phyloP scores from a whole-genome alignment of 2,329 filamentous ascomycete species.

The Periconia sp. region DNA sequence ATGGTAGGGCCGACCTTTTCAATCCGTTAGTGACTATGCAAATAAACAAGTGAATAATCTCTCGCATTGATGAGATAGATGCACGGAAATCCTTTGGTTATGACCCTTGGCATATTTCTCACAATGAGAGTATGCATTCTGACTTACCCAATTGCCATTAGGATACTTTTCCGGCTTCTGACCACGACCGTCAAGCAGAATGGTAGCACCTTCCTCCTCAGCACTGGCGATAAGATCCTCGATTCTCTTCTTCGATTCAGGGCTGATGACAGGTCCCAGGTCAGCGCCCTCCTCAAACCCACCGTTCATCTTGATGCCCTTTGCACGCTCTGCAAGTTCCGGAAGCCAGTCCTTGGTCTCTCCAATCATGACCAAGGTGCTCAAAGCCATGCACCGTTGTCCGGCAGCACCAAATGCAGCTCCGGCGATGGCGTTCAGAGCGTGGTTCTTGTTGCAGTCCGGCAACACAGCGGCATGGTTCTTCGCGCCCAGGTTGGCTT shows the following conservation, averaged over 20 bases:
- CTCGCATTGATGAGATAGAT: no score
- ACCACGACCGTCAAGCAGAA: constrained; percentile 78
- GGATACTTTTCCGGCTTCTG: constrained; percentile 77
- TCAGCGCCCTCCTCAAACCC: constrained; percentile 81
- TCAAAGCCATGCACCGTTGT: constrained; percentile 85
- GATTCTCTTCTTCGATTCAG: constrained; percentile 76
- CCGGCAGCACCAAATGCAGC: constrained; percentile 84
- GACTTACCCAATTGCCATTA: constrained; percentile 73
- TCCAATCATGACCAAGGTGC: constrained; percentile 79
- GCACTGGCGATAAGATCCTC: constrained; percentile 74
- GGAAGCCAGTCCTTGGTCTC: constrained; percentile 82
- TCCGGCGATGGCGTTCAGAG: constrained; percentile 79
- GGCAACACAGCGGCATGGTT: constrained; percentile 84
- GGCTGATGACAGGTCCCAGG: constrained; percentile 79
- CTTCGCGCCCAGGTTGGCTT: constrained; percentile 86
- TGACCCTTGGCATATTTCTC: no score
- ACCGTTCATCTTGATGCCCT: constrained; percentile 72
- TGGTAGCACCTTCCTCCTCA: constrained; percentile 77
- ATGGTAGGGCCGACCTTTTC: constrained; percentile 74
- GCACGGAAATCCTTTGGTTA: no score
- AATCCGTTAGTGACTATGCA: constrained; percentile 14
- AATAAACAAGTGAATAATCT: neutral
- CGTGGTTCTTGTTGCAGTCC: constrained; percentile 89
- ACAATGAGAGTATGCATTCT: neutral
- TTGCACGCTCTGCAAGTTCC: constrained; percentile 76